Conservation (phyloP, 164 flowering plant species). For the Piper betle region DNA sequence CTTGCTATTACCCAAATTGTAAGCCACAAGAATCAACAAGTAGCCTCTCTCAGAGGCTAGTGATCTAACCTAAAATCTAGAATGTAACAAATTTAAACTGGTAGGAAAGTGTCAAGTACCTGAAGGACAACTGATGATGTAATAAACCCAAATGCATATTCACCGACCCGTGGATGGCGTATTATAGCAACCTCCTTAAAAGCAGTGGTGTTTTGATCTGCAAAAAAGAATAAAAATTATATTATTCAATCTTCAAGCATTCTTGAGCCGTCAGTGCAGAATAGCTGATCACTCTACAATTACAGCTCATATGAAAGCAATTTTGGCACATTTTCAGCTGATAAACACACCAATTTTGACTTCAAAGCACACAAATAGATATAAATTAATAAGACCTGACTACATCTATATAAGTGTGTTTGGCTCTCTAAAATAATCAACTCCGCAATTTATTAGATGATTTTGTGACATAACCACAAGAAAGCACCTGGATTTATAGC, state of each 20-base stretch:
- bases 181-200: slow-evolving; percentile 85
- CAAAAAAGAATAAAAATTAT: background rate
- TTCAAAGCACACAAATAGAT: background rate
- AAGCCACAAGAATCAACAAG: background rate
- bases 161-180: slow-evolving; percentile 81
- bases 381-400: no score
- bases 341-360: no score
- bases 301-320: background rate
- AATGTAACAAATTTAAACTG: background rate
- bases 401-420: no score
- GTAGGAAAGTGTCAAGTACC: slow-evolving; percentile 6
- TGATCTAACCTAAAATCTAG: background rate
- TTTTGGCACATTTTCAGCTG: background rate
- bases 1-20: no score
- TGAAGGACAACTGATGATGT: slow-evolving; percentile 44
- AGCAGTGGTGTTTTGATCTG: slow-evolving; percentile 78
- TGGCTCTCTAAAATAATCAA: no score
- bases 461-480: background rate
- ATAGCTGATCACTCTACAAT: background rate
- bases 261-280: background rate
- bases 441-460: no score
- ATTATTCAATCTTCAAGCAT: background rate
- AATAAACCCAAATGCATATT: slow-evolving; percentile 85
- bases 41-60: no score
- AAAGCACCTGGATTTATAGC: slow-evolving; percentile 76